Conservation (phyloP, 345 rosid species). For the Sonneratia caseolaris region DNA sequence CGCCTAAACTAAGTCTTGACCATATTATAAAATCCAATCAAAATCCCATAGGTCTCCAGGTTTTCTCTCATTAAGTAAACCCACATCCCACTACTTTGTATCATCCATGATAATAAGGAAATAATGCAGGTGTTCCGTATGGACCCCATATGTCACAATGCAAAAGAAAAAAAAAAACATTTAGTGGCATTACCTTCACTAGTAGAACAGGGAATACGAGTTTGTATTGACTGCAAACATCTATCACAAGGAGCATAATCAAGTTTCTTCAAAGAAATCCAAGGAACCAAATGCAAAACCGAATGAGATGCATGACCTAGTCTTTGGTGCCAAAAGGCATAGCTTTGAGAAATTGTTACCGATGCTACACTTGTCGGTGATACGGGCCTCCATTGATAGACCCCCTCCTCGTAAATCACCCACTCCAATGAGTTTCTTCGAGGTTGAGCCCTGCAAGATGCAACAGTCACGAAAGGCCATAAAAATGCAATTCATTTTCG, state of each 20-base stretch:
- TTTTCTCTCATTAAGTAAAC: neutral
- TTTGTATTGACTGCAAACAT: slow-evolving; percentile 7
- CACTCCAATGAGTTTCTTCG: too few species aligned
- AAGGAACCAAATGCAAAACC: too few species aligned
- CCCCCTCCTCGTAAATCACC: neutral
- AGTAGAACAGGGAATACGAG: neutral
- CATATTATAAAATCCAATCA: neutral
- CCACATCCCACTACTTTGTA: neutral
- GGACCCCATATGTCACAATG: slow-evolving; percentile 6
- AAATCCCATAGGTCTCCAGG: neutral
- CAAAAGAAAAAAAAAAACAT: neutral
- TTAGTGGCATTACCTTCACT: neutral
- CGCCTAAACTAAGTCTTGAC: neutral
- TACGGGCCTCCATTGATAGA: too few species aligned
- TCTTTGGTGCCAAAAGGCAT: neutral
- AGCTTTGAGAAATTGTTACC: too few species aligned
- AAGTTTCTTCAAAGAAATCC: neutral
- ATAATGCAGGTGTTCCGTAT: neutral
- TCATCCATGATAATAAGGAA: neutral
- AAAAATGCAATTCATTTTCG: too few species aligned
- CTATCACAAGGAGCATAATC: neutral
- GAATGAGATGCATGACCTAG: slow-evolving; percentile 8
- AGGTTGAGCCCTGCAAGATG: too few species aligned
- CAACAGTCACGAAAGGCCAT: too few species aligned
- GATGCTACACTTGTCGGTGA: too few species aligned